Percentiles rank a stretch among this genome's conserved stretches.
These are phyloP conservation scores for Alternaria dauci DNA, from an alignment of 2,329 filamentous ascomycete species.

Conservation along the genomic window DNA sequence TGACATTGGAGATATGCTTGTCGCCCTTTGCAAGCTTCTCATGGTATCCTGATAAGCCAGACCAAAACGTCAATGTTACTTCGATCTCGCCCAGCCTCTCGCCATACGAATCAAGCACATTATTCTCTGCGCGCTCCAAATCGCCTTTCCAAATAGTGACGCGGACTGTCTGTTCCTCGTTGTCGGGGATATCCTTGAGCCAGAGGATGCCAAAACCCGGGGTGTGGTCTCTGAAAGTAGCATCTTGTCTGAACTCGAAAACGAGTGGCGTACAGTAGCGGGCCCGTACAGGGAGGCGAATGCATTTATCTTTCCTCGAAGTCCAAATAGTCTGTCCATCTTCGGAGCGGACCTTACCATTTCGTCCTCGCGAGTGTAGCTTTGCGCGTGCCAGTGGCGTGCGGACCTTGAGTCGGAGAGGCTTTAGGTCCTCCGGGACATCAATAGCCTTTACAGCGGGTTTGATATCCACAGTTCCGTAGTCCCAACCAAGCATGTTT, in stretches of 20 bases:
- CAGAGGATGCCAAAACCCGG: slow-evolving; percentile 71
- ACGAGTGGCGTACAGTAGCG: slow-evolving; percentile 67
- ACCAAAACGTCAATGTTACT: slow-evolving; percentile 67
- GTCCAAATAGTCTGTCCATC: slow-evolving; percentile 61
- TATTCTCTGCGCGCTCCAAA: slow-evolving; percentile 62
- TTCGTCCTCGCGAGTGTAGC: slow-evolving; percentile 57
- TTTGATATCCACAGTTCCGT: slow-evolving; percentile 73
- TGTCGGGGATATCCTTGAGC: slow-evolving; percentile 74
- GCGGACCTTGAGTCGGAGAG: slow-evolving; percentile 66
- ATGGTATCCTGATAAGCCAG: slow-evolving; percentile 68
- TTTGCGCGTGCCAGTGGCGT: slow-evolving; percentile 67
- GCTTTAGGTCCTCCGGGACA: slow-evolving; percentile 59
- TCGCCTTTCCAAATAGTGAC: slow-evolving; percentile 74
- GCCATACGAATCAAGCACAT: slow-evolving; percentile 60
- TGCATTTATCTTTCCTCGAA: slow-evolving; percentile 55
- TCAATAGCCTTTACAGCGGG: slow-evolving; percentile 59
- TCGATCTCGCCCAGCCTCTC: slow-evolving; percentile 67
- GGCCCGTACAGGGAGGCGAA: slow-evolving; percentile 66
- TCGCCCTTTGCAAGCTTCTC: slow-evolving; percentile 64
- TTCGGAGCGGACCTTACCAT: slow-evolving; percentile 39
- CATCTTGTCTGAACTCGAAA: slow-evolving; percentile 67
- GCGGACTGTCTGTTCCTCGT: slow-evolving; percentile 67
- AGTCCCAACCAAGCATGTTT: slow-evolving; percentile 72
- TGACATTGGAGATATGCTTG: slow-evolving; percentile 64
- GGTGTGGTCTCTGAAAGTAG: slow-evolving; percentile 62